Evolutionary conservation across 2,329 filamentous ascomycete genomes (phyloP).

Genomic region (Cytospora leucostoma): DNA sequence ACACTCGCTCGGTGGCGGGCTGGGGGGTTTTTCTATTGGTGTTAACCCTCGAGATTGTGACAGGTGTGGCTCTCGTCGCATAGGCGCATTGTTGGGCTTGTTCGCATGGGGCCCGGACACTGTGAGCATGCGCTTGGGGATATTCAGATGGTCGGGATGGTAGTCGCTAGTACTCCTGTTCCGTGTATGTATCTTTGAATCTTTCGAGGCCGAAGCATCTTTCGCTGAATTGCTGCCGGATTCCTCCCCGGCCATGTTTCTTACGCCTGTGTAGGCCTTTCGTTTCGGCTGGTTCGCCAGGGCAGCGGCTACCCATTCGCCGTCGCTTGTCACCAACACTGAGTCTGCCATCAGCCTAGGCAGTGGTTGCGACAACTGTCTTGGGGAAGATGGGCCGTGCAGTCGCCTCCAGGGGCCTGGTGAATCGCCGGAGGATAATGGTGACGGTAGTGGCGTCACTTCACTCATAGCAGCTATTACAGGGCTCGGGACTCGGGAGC

Average conservation of each 20-base stretch:
- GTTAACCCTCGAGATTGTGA: constrained; percentile 76
- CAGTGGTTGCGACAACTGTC: constrained; percentile 42
- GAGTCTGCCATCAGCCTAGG: constrained; percentile 45
- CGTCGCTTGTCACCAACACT: constrained; percentile 52
- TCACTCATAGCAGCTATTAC: constrained; percentile 75
- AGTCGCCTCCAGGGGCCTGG: constrained; percentile 67
- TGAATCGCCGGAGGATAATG: constrained; percentile 65
- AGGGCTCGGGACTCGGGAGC: constrained; percentile 71
- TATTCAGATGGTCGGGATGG: constrained; percentile 68
- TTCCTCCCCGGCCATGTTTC: constrained; percentile 13
- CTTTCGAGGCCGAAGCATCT: constrained; percentile 19
- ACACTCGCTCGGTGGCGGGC: constrained; percentile 79
- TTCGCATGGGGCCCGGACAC: constrained; percentile 64
- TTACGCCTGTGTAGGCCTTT: constrained; percentile 40
- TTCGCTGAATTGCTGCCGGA: constrained; percentile 10
- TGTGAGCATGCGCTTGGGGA: constrained; percentile 71
- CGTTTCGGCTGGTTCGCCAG: constrained; percentile 57
- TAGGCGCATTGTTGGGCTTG: constrained; percentile 47
- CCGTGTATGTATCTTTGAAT: constrained; percentile 55
- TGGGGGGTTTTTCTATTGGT: constrained; percentile 66
- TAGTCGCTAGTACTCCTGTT: constrained; percentile 92
- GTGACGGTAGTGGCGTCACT: constrained; percentile 77
- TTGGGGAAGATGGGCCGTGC: constrained; percentile 49
- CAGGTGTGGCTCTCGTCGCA: constrained; percentile 77
- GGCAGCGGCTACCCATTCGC: constrained; percentile 54